A percentile compares a stretch with the other conserved stretches of the same genome.
phyloP scores from a whole-genome alignment of 139 green algal species.

The Asterochloris sp. region DNA sequence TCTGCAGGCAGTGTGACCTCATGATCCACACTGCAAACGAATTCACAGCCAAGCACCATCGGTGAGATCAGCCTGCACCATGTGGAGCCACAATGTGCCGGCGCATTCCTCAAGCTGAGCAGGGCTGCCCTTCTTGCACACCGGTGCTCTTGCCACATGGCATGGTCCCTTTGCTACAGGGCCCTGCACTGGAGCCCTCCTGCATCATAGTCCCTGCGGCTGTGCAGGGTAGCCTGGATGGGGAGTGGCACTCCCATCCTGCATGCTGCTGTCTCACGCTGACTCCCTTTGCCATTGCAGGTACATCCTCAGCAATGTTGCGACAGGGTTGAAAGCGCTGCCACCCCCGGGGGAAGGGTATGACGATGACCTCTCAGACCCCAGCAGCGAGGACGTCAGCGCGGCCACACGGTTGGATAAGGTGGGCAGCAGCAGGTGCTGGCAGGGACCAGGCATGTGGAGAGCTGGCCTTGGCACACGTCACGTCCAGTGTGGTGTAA shows the following conservation, averaged over 20 bases:
- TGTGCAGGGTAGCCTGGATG: no score
- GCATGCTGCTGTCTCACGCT: no score
- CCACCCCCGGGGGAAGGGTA: background rate
- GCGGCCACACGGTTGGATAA: slow-evolving; percentile 6
- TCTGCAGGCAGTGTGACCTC: slow-evolving; percentile 25
- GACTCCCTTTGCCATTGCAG: background rate
- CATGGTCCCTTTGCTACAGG: no score
- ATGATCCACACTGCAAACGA: slow-evolving; percentile 36
- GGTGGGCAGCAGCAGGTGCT: background rate
- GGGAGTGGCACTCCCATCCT: background rate
- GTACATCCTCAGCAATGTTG: slow-evolving; percentile 10
- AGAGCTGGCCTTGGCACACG: no score
- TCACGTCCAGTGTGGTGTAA: no score
- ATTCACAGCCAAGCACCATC: slow-evolving; percentile 28
- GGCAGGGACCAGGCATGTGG: no score
- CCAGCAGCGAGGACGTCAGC: slow-evolving; percentile 1
- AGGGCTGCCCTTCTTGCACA: no score
- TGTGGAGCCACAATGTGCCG: no score
- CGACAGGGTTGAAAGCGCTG: slow-evolving; percentile 8
- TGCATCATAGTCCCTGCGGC: no score
- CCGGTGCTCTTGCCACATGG: no score
- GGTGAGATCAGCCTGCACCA: background rate
- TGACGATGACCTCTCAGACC: background rate
- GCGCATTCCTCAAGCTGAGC: no score
- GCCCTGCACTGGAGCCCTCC: no score